phyloP scores from a whole-genome alignment of 106 monocot genomes.

The Posidonia australis region DNA sequence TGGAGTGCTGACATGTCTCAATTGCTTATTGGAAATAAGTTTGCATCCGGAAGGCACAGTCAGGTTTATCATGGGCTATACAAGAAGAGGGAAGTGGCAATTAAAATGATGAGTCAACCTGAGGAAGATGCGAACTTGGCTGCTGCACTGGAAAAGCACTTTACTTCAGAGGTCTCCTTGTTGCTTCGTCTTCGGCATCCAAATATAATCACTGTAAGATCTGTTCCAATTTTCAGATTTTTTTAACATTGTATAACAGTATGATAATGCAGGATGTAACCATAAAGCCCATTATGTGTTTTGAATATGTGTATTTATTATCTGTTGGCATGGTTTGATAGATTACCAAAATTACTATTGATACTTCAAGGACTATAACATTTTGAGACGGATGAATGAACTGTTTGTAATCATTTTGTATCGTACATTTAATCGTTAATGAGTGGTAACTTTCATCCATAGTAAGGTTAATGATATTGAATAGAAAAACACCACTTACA shows the following conservation, averaged over 20 bases:
- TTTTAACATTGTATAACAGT: background rate
- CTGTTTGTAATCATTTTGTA: too few species aligned
- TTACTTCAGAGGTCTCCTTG: conserved; percentile 66
- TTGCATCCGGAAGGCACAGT: conserved; percentile 80
- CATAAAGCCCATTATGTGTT: too few species aligned
- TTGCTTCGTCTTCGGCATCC: conserved; percentile 70
- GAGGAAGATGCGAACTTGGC: conserved; percentile 71
- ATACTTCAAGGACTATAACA: too few species aligned
- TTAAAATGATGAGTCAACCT: conserved; percentile 87
- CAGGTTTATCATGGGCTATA: conserved; percentile 84
- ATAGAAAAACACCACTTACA: too few species aligned
- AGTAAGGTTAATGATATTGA: too few species aligned
- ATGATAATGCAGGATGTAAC: too few species aligned
- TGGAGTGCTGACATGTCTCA: conserved; percentile 97
- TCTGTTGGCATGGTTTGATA: too few species aligned
- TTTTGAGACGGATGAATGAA: too few species aligned
- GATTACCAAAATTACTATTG: too few species aligned
- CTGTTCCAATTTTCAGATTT: background rate
- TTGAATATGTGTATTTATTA: too few species aligned
- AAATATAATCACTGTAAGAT: conserved; percentile 69
- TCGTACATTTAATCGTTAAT: too few species aligned
- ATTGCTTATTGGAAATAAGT: conserved; percentile 71
- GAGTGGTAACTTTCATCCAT: too few species aligned
- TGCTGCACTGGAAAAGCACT: conserved; percentile 54
- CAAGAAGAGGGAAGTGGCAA: conserved; percentile 64